phyloP scores from a whole-genome alignment of 139 green algal genomes.

The Diplosphaera chodatii region DNA sequence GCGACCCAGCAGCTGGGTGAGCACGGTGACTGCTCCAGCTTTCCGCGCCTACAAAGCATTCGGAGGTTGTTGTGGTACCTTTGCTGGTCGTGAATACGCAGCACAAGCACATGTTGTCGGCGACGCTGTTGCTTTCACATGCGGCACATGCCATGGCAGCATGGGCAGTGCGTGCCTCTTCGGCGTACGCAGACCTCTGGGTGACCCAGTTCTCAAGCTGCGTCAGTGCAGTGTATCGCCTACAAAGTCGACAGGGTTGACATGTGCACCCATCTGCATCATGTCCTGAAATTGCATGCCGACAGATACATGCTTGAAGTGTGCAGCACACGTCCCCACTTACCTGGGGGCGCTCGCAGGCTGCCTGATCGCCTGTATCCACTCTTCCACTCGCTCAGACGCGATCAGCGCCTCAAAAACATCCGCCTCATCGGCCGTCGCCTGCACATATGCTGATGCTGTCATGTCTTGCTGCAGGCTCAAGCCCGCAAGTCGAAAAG shows the following conservation, averaged over 20 bases:
- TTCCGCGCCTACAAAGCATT: neutral
- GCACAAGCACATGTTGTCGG: too few relatives aligned
- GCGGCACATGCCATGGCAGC: too few relatives aligned
- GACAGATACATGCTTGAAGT: too few relatives aligned
- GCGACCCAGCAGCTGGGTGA: conserved; percentile 12
- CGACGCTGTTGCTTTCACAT: too few relatives aligned
- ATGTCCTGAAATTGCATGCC: too few relatives aligned
- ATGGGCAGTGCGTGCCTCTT: conserved; percentile 18
- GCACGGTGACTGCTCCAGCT: conserved; percentile 4
- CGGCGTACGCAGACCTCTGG: conserved; percentile 3
- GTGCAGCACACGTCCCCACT: too few relatives aligned
- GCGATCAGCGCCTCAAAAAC: conserved; percentile 61
- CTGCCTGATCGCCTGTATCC: conserved; percentile 34
- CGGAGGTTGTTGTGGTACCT: neutral
- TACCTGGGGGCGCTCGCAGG: neutral
- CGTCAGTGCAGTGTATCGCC: neutral
- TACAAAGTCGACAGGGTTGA: too few relatives aligned
- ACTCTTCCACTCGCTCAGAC: conserved; percentile 37
- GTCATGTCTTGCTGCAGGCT: too few relatives aligned
- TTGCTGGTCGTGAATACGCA: too few relatives aligned
- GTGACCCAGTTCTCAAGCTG: neutral
- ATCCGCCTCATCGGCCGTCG: conserved; percentile 26
- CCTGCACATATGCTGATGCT: too few relatives aligned
- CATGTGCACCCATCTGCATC: too few relatives aligned
- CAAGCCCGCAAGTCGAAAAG: too few relatives aligned